Conservation (phyloP, 371 early-diverging fungal species). For the Rhizopus microsporus region DNA sequence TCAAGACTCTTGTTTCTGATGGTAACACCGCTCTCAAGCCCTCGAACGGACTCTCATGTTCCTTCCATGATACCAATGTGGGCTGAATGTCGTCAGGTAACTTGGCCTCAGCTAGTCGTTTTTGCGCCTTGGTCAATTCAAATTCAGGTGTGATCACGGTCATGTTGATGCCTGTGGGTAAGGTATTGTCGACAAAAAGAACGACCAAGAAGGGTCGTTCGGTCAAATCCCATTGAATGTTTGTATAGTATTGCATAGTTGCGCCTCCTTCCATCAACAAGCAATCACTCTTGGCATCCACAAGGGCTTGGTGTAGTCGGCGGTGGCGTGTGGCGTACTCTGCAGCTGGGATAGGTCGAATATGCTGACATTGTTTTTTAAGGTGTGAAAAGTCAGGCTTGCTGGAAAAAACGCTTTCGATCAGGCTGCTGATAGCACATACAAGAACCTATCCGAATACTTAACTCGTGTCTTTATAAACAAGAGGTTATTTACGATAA, state of each 20-base stretch:
- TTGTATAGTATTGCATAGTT: constrained; percentile 54
- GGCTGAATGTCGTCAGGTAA: constrained; percentile 29
- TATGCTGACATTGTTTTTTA: constrained; percentile 40
- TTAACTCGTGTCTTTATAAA: too few species aligned
- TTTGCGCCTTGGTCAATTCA: constrained; percentile 54
- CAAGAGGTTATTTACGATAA: too few species aligned
- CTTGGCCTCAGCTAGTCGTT: constrained; percentile 28
- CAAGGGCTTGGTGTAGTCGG: constrained; percentile 38
- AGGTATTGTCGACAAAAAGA: constrained; percentile 28
- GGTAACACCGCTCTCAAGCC: constrained; percentile 31
- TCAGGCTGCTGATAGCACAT: too few species aligned
- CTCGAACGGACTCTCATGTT: constrained; percentile 54
- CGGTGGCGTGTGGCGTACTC: constrained; percentile 53
- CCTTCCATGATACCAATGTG: constrained; percentile 44
- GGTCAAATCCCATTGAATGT: constrained; percentile 53
- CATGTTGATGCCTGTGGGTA: constrained; percentile 32
- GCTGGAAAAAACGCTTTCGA: too few species aligned
- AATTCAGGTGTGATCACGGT: constrained; percentile 58
- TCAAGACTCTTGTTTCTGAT: constrained; percentile 22
- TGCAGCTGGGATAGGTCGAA: constrained; percentile 36
- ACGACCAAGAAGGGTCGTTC: constrained; percentile 59
- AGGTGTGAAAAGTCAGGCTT: constrained; percentile 30
- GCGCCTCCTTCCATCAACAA: constrained; percentile 58
- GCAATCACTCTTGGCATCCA: constrained; percentile 35
- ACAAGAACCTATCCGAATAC: too few species aligned